Base-by-base conservation (phyloP, 2,329 filamentous ascomycete species). In the Neocucurbitaria cava region DNA sequence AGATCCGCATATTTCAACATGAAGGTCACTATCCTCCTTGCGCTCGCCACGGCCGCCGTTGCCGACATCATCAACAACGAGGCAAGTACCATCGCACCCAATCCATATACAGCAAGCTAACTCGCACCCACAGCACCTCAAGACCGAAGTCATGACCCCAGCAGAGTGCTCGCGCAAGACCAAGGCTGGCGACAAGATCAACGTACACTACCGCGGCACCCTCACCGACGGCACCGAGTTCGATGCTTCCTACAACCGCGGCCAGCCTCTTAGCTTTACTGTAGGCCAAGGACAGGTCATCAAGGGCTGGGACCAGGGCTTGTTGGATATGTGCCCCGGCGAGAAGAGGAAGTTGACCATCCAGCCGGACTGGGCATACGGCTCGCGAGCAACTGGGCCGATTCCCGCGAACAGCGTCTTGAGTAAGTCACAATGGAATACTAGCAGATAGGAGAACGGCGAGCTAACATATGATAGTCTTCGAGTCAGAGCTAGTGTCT, bases 271-370 rank as follows among this genome's bases (percentile, higher is more conserved):
- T 70, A 81, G 76, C 66, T 98, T 99, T 80, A 86, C 83, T 61
- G 82, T 99, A 40, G 95, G 94, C 52, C 81, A 83, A 49, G 93
- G 94, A 41, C 87, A 90, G 76, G 95, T 98, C 55, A 99, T 99
- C 79, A 92, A 95, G 82, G 94, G 94, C 70, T 97, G 93, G 93
- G 94, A 98, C 70, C 81, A 96, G 73, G 94, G 94, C 47, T 85
- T 98, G 21, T 74, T 96, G 41, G 91, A 93, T 72, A 98, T 98
- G 94, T 98, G 94, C 79, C 89, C 95, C 66, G 95, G 95, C 61
- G 94, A 99, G 83, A 96, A 96, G 87, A 86, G 78, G 78, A 94
- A 87, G 54, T 81, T 99, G 73, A 98, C 92, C 24, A 95, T 99
- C 48, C 92, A 92, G 46, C 92, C 94, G 20, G 89, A 91, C 74